Percentiles rank a stretch among this genome's conserved stretches.
These are phyloP conservation scores for Elasticomyces elasticus DNA, from an alignment of 495 filamentous ascomycete species.

Conservation along the genomic window DNA sequence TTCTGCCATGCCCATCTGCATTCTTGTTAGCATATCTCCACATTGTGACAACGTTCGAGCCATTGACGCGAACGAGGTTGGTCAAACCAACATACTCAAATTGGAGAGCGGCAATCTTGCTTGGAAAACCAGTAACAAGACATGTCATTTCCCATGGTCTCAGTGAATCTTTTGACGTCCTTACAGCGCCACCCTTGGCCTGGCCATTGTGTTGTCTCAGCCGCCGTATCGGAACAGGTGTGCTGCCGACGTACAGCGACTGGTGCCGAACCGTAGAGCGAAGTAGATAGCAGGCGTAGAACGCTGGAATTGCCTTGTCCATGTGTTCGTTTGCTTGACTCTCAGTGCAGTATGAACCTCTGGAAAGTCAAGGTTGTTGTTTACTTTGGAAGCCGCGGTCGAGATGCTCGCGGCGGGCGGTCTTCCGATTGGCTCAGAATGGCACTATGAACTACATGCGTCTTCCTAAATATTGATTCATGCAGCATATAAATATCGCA, in stretches of 20 bases:
- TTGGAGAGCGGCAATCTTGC: constrained; percentile 75
- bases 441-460: no score
- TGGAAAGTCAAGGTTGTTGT: no score
- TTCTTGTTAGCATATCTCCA: neutral
- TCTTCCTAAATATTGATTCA: no score
- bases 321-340: constrained; percentile 1
- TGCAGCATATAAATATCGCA: no score
- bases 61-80: no score
- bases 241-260: constrained; percentile 79
- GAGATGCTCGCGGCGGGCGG: no score
- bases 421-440: no score
- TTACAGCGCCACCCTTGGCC: constrained; percentile 64
- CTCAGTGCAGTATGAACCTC: neutral
- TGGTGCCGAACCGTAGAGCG: constrained; percentile 60
- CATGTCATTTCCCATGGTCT: constrained; percentile 91
- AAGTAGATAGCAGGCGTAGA: constrained; percentile 79
- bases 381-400: no score
- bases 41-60: no score
- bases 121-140: constrained; percentile 81
- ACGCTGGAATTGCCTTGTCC: constrained; percentile 52
- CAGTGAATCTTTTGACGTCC: constrained; percentile 54
- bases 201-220: constrained; percentile 84
- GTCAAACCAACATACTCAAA: constrained; percentile 86
- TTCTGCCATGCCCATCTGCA: constrained; percentile 88
- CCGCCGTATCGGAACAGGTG: constrained; percentile 71